Base-by-base conservation (phyloP, 2,329 filamentous ascomycete genomes). In the Monosporascus cannonballus region DNA sequence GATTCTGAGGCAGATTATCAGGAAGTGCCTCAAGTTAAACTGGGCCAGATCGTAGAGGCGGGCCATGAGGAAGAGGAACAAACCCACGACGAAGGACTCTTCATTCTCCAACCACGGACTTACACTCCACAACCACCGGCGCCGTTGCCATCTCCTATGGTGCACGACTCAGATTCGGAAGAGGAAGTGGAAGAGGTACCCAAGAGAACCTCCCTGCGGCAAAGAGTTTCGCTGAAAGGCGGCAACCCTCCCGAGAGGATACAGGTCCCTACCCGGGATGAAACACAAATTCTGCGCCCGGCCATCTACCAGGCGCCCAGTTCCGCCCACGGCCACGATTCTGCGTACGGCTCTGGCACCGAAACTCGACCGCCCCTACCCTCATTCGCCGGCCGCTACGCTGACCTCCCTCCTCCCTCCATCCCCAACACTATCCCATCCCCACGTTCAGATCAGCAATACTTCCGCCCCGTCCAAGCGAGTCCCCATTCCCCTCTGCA, bases 401-500 rank as follows among this genome's bases (percentile, higher is more conserved):
- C 56, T 15, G 67, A 71, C 20, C 67, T 74, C 45, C 64, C 72
- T 2, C 67, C 70, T 1, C 73, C 73, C 0, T 61, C 61, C 4
- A 62, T 75, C 17, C 66, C 62, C 2, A 71, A 70, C 0, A 67
- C 73, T 2, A 66, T 78, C 22, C 74, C 75, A 1, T 78, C 76
- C 3, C 78, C 78, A 3, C 70, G 71, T 18, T 80, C 77, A 0
- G 79, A 82, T 20, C 71, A 74, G 50, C 82, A 85, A 56, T 79
- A 75, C 58, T 86, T 84, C 67, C 79, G 77, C 11, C 83, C 83
- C 0, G 82, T 86, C 2, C 77, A 78, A 45, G 83, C 83, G 15
- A 84, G 78, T 45, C 83, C 83, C 3, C 78, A 86, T 59, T 86
- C 83, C 5, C 83, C 83, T 14, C 68, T 86, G 1, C 83, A 85